A percentile compares a stretch with the other conserved stretches of the same genome.
These are phyloP conservation scores for Boletus rubropictus DNA, from an alignment of 768 basidiomycete genomes.

Conservation along the genomic window DNA sequence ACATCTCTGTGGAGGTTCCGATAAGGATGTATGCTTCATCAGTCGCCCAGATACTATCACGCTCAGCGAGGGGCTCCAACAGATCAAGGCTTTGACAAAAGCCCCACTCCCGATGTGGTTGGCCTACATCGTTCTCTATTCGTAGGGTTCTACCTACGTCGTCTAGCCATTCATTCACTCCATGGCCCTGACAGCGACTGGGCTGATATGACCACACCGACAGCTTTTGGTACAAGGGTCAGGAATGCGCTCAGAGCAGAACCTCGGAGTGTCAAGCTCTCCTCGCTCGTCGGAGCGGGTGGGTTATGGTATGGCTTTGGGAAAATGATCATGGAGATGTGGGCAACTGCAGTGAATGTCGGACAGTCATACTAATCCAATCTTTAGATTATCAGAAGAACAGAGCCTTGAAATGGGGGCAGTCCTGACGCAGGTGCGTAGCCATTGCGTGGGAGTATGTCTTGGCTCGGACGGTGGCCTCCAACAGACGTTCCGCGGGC, in stretches of 20 bases:
- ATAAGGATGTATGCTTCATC: constrained; percentile 61
- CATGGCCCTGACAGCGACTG: constrained; percentile 54
- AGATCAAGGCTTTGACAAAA: constrained; percentile 78
- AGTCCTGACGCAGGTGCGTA: constrained; percentile 59
- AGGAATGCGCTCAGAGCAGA: constrained; percentile 87
- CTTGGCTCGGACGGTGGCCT: not conserved
- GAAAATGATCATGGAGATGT: constrained; percentile 81
- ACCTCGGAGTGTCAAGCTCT: constrained; percentile 75
- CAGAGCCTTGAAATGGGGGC: constrained; percentile 68
- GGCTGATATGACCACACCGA: constrained; percentile 82
- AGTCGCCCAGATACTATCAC: not conserved
- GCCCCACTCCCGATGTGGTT: constrained; percentile 88
- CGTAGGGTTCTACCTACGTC: constrained; percentile 38
- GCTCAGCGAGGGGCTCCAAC: constrained; percentile 6
- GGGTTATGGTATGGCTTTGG: constrained; percentile 94
- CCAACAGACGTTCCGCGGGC: constrained; percentile 65
- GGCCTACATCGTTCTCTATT: constrained; percentile 77
- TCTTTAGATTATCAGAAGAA: constrained; percentile 63
- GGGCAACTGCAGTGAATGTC: constrained; percentile 18
- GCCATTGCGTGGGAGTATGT: constrained; percentile 6
- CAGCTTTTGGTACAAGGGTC: constrained; percentile 70
- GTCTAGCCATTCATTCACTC: not conserved
- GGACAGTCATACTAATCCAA: not conserved
- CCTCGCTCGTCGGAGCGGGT: constrained; percentile 78
- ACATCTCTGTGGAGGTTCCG: constrained; percentile 80